These are phyloP conservation scores for Hericium coralloides DNA, from an alignment of 768 basidiomycete species.

Conservation along the genomic window DNA sequence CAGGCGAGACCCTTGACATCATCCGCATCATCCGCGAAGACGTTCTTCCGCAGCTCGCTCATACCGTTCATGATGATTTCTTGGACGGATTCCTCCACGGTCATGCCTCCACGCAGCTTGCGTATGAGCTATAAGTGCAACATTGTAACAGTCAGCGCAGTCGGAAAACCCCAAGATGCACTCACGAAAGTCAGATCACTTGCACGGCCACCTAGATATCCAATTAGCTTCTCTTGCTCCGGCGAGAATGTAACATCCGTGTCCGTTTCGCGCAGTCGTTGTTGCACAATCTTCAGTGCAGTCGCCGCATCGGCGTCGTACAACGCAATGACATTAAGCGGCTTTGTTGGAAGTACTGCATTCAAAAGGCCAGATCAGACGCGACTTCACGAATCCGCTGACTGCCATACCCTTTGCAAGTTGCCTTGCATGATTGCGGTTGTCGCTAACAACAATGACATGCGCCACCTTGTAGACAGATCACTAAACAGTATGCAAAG, in stretches of 20 bases:
- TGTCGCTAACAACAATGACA: constrained; percentile 85
- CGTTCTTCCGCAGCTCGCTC: constrained; percentile 79
- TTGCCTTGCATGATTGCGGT: constrained; percentile 78
- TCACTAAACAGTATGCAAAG: not conserved
- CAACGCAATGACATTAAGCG: constrained; percentile 68
- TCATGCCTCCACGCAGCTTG: constrained; percentile 70
- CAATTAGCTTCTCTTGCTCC: constrained; percentile 50
- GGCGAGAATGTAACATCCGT: constrained; percentile 43
- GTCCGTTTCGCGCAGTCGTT: constrained; percentile 59
- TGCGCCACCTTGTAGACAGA: constrained; percentile 66
- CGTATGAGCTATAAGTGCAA: constrained; percentile 55
- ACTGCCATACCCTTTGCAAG: constrained; percentile 59
- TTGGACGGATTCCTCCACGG: constrained; percentile 74
- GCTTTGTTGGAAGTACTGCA: constrained; percentile 75
- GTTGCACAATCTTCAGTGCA: constrained; percentile 71
- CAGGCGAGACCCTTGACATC: constrained; percentile 80
- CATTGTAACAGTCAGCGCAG: not conserved
- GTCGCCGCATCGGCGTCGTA: constrained; percentile 80
- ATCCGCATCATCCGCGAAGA: constrained; percentile 88
- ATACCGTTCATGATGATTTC: constrained; percentile 79
- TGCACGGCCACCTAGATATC: constrained; percentile 81
- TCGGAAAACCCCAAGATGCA: constrained; percentile 5
- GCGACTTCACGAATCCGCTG: not conserved
- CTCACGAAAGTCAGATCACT: constrained; percentile 81
- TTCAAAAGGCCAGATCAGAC: not conserved